Conservation (phyloP, 495 filamentous ascomycete genomes). For the Trichoderma virens region DNA sequence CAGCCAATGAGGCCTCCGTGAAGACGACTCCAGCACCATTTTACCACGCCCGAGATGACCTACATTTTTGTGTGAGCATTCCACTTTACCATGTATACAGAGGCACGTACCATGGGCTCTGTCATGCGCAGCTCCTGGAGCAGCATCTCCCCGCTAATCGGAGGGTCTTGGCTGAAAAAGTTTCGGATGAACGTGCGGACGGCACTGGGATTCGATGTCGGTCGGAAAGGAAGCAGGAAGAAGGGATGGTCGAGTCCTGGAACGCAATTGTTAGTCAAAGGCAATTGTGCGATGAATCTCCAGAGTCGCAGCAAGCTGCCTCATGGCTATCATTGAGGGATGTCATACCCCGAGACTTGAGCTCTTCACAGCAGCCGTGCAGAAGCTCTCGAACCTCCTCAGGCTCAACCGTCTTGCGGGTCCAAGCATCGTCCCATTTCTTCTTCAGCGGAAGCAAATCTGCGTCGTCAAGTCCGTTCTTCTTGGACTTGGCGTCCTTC, state of each 20-base stretch:
- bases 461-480: slow-evolving; percentile 41
- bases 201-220: slow-evolving; percentile 81
- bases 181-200: slow-evolving; percentile 88
- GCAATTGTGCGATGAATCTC: slow-evolving; percentile 8
- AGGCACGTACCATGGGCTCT: slow-evolving; percentile 73
- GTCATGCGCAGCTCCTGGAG: slow-evolving; percentile 84
- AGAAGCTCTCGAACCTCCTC: slow-evolving; percentile 88
- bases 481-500: slow-evolving; percentile 57
- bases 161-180: slow-evolving; percentile 62
- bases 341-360: slow-evolving; percentile 86
- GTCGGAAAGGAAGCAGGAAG: slow-evolving; percentile 90
- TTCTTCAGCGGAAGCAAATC: slow-evolving; percentile 57
- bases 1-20: slow-evolving; percentile 89
- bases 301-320: slow-evolving; percentile 12
- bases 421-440: slow-evolving; percentile 84
- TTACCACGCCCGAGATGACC: slow-evolving; percentile 89
- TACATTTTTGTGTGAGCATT: slow-evolving; percentile 22
- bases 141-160: slow-evolving; percentile 59
- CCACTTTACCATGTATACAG: background rate
- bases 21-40: slow-evolving; percentile 98
- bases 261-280: slow-evolving; percentile 12
- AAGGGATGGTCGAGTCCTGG: slow-evolving; percentile 84
- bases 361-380: slow-evolving; percentile 73
- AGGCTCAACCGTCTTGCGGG: slow-evolving; percentile 73
- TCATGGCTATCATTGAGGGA: slow-evolving; percentile 3